Conservation (phyloP, 2,329 filamentous ascomycete species). For the Neofusicoccum ribis region DNA sequence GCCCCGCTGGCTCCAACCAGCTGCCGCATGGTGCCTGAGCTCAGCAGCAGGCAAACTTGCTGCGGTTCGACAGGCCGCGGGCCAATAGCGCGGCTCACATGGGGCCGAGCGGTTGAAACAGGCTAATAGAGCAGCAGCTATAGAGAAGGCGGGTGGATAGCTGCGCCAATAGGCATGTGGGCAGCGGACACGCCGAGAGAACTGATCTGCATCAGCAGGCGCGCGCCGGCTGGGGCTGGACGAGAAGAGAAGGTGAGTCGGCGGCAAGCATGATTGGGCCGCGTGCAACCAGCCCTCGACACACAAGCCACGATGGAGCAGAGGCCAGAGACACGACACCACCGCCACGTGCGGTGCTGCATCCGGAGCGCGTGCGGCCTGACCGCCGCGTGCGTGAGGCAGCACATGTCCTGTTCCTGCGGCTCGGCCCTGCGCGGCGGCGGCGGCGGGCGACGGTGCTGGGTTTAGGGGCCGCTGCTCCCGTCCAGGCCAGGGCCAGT, state of each 20-base stretch:
- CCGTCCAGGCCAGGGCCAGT: not conserved
- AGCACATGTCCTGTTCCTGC: not conserved
- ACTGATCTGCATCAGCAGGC: slow-evolving; percentile 16
- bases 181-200: not conserved
- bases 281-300: not conserved
- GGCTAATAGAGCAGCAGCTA: not conserved
- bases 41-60: not conserved
- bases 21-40: slow-evolving; percentile 4
- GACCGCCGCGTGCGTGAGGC: too few species aligned
- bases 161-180: not conserved
- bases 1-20: not conserved
- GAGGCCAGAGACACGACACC: not conserved
- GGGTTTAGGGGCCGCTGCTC: not conserved
- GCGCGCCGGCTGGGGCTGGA: not conserved
- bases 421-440: not conserved
- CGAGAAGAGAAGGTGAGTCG: slow-evolving; percentile 6
- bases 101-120: not conserved
- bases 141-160: not conserved
- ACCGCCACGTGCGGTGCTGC: not conserved
- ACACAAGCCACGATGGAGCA: not conserved
- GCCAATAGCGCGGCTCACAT: not conserved
- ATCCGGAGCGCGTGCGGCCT: too few species aligned
- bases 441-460: not conserved
- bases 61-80: not conserved
- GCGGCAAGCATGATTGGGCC: slow-evolving; percentile 16